Conservation (phyloP, 352 stramenopile genomes). For the Globisporangium okanoganense region DNA sequence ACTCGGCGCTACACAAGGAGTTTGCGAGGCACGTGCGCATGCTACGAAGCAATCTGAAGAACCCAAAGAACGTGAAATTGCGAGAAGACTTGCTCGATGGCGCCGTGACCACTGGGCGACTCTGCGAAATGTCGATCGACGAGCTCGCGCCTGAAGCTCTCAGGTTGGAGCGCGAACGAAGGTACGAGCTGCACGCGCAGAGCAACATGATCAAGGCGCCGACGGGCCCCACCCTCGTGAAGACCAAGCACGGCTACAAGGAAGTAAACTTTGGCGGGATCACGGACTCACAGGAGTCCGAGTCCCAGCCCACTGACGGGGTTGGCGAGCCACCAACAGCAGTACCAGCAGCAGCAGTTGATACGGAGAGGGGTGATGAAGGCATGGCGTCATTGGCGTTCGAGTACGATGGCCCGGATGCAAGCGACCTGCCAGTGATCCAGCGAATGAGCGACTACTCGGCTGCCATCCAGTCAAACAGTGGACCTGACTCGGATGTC, state of each 20-base stretch:
- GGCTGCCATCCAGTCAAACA: background rate
- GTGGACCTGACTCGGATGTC: background rate
- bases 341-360: background rate
- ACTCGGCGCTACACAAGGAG: conserved; percentile 33
- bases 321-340: background rate
- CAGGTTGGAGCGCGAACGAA: conserved; percentile 37
- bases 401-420: conserved; percentile 3
- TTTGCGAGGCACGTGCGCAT: conserved; percentile 47
- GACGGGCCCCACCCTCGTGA: conserved; percentile 27
- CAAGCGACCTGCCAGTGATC: background rate
- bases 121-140: conserved; percentile 48
- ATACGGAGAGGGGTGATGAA: background rate
- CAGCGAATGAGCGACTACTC: background rate
- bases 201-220: conserved; percentile 38
- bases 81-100: conserved; percentile 34
- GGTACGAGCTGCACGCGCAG: conserved; percentile 37
- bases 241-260: conserved; percentile 54
- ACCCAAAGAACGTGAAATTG: conserved; percentile 34
- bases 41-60: conserved; percentile 45
- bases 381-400: background rate
- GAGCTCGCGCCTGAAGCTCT: conserved; percentile 47
- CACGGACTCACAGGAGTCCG: conserved; percentile 7
- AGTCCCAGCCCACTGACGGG: background rate
- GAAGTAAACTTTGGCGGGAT: conserved; percentile 31
- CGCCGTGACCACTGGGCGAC: conserved; percentile 12